Base-by-base conservation (phyloP, 768 basidiomycete species). In the Suillus ampliporus region DNA sequence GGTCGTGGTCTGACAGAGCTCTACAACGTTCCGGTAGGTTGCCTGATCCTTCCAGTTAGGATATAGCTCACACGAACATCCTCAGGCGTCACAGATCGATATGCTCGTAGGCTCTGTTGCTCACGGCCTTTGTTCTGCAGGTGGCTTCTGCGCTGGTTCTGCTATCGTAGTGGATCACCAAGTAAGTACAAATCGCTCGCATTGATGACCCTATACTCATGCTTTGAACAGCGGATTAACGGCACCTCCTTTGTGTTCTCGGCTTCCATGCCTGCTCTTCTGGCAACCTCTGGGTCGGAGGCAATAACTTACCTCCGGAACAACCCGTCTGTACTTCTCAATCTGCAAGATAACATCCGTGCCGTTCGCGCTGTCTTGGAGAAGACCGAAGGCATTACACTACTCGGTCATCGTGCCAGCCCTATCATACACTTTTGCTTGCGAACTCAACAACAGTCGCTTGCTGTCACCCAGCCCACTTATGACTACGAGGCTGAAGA, bases 121-220 rank as follows among this genome's bases (percentile, higher is more conserved):
- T 0, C 94, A 84, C 41, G 91, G 91, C 15, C 84, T 99, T 21
- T 87, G 86, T 63, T 86, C 96, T 1, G 83, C 84, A 2, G 97
- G 97, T 53, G 97, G 97, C 1, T 99, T 99, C 84, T 99, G 97
- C 70, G 94, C 94, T 4, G 97, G 97, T 28, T 90, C 92, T 1
- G 76, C 77, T 19, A 83, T 86, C 44, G 92, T 97, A 35, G 86
- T 94, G 26, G 86, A 93, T 65, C 97, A 99, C 72, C 97, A 95
- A 83, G 92, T 91, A 67, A 23, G 77, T 58, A 35, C 38, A 11
- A 28, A 2, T 26, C 8, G 2, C 15, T 4, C 26, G 19, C 19
- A 23, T 5, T 50, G 43, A 46, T 56, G 34, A 21, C 6, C 14
- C 19, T 23, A 5, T 56, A n/a, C 28, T 58, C 13, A 47, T 46